Conservation (phyloP, 495 filamentous ascomycete genomes). For the Coniosporium apollinis region DNA sequence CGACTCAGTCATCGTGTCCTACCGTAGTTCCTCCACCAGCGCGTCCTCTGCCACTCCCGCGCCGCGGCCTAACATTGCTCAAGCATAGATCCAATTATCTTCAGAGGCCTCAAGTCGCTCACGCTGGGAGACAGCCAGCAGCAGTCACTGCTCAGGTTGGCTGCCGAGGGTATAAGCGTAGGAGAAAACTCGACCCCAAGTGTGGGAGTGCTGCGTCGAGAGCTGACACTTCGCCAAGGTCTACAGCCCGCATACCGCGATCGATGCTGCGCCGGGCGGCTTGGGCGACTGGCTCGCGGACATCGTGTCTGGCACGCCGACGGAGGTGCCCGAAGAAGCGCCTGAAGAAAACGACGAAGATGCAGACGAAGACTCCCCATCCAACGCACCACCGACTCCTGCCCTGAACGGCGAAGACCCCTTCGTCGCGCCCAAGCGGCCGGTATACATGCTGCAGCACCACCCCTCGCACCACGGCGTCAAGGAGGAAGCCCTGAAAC, state of each 20-base stretch:
- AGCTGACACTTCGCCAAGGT: slow-evolving; percentile 25
- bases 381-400: neutral
- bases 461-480: slow-evolving; percentile 18
- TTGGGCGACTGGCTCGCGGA: slow-evolving; percentile 93
- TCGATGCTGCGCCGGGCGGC: slow-evolving; percentile 75
- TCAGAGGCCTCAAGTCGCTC: slow-evolving; percentile 73
- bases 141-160: slow-evolving; percentile 61
- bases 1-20: slow-evolving; percentile 68
- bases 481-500: slow-evolving; percentile 14
- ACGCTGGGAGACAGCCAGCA: slow-evolving; percentile 77
- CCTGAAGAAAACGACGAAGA: neutral
- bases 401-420: neutral
- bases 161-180: slow-evolving; percentile 74
- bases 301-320: slow-evolving; percentile 43
- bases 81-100: slow-evolving; percentile 78
- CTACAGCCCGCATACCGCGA: slow-evolving; percentile 87
- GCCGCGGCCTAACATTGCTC: slow-evolving; percentile 3
- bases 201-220: neutral
- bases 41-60: slow-evolving; percentile 2
- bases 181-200: slow-evolving; percentile 1
- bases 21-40: slow-evolving; percentile 66
- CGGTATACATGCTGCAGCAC: slow-evolving; percentile 23
- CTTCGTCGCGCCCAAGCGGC: slow-evolving; percentile 8
- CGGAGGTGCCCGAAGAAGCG: slow-evolving; percentile 14
- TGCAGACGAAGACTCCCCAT: slow-evolving; percentile 7